Conservation (phyloP, 2,329 filamentous ascomycete genomes). For the Byssoonygena ceratinophila region DNA sequence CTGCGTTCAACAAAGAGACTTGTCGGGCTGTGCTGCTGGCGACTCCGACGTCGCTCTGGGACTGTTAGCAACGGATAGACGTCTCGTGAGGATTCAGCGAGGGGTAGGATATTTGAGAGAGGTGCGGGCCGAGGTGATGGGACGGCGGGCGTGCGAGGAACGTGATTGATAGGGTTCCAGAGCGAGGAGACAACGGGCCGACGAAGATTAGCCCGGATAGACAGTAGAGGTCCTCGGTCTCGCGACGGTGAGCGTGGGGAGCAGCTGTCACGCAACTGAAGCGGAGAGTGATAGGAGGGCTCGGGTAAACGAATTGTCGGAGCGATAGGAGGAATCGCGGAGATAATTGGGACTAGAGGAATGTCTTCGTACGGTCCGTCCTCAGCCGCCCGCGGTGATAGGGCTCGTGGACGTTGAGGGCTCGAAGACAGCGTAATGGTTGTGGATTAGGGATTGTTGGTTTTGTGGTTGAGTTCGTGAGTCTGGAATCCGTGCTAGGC, state of each 20-base stretch:
- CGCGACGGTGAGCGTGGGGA: slow-evolving; percentile 8
- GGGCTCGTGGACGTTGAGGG: slow-evolving; percentile 18
- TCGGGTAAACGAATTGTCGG: slow-evolving; percentile 14
- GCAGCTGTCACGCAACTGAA: slow-evolving; percentile 8
- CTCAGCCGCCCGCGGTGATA: slow-evolving; percentile 35
- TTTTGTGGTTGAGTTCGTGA: slow-evolving; percentile 3
- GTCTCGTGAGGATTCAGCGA: slow-evolving; percentile 28
- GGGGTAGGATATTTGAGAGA: slow-evolving; percentile 25
- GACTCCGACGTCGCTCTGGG: slow-evolving; percentile 46
- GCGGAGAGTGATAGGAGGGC: slow-evolving; percentile 17
- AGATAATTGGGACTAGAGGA: slow-evolving; percentile 17
- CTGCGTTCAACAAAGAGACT: slow-evolving; percentile 42
- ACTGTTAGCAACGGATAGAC: slow-evolving; percentile 48
- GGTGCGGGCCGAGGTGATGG: slow-evolving; percentile 29
- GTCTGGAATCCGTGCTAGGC: slow-evolving; percentile 11
- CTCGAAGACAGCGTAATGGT: slow-evolving; percentile 24
- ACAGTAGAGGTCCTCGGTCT: slow-evolving; percentile 12
- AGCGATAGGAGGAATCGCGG: slow-evolving; percentile 9
- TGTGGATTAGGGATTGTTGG: slow-evolving; percentile 11
- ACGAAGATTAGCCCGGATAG: slow-evolving; percentile 21
- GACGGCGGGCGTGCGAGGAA: slow-evolving; percentile 44
- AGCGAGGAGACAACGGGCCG: slow-evolving; percentile 42
- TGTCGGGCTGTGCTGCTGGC: slow-evolving; percentile 39
- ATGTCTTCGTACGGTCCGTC: slow-evolving; percentile 21
- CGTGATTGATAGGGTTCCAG: slow-evolving; percentile 53